Evolutionary conservation across 2,329 filamentous ascomycete genomes (phyloP), one percentile per base, ranked within the genome.

Genomic region (Sporothrix pallida): DNA sequence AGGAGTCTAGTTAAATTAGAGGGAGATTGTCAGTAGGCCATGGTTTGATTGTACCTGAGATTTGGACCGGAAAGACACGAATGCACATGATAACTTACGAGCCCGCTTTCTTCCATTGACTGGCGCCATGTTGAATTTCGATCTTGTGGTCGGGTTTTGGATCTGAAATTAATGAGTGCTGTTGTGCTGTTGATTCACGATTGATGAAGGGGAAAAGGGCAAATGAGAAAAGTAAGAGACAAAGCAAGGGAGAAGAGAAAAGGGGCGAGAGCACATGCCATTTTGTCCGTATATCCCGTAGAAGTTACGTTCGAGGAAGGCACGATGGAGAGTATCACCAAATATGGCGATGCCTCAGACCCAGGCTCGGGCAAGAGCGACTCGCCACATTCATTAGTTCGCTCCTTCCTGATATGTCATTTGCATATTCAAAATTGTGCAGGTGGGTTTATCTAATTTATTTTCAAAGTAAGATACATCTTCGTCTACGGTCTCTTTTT

Each of bases 61-160:
- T 20, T 26, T 7, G 17, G 23, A n/a, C 12, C 12, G 46, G 42
- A 1, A 46, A 37, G 31, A 13, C 2, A 31, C 50, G 31, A 58
- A 20, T 15, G 10, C 31, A 37, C 31, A 37, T 37, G 7, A 37
- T 26, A 31, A 23, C 74, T 71, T 52, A 75, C 74, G 63, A 6
- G 74, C 26, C 37, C 68, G 60, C 68, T 69, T 73, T 63, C 71
- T 73, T 72, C 52, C 67, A n/a, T 63, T 75, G 2, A 15, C 17
- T 15, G 67, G 71, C 8, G 71, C 60, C 74, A 75, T 75, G 46
- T 12, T 46, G 17, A 20, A 20, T 20, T 44, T 42, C 17, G 8
- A 17, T 26, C 12, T 26, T 12, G 31, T 37, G 8, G 52, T 56
- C 23, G 52, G 9, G 20, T 23, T 12, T 56, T 7, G 31, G 31